These are phyloP conservation scores for Citrus sinensis DNA, from an alignment of 345 rosid genomes.

Conservation along the genomic window DNA sequence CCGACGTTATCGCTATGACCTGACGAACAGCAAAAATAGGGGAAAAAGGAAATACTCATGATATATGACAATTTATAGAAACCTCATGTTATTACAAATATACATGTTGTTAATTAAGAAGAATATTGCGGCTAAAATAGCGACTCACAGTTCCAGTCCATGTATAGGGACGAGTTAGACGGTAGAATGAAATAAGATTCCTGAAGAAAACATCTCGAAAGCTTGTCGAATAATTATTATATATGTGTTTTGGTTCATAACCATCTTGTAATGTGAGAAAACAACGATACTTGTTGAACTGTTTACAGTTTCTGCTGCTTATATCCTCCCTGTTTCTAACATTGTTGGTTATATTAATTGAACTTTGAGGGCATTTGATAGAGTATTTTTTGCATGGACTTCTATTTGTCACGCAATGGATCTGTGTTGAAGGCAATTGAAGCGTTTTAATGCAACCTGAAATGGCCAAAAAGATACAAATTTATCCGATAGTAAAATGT, in stretches of 20 bases:
- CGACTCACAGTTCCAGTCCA: constrained; percentile 29
- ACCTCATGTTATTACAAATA: too few species aligned
- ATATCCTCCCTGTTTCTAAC: background rate
- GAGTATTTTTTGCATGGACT: background rate
- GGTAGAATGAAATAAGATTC: constrained; percentile 5
- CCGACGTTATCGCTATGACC: constrained; percentile 27
- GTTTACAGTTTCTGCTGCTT: background rate
- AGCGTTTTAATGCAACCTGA: background rate
- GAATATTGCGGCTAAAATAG: too few species aligned
- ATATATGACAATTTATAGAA: too few species aligned
- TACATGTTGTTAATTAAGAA: too few species aligned
- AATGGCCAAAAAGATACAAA: background rate
- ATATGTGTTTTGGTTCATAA: background rate
- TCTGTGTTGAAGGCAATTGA: background rate
- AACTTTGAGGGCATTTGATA: background rate
- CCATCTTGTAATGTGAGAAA: background rate
- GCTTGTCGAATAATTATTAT: background rate
- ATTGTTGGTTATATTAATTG: background rate
- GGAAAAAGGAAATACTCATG: background rate
- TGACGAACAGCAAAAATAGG: background rate
- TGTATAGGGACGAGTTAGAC: constrained; percentile 31
- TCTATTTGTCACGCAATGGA: background rate
- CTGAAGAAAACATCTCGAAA: background rate
- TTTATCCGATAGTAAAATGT: too few species aligned
- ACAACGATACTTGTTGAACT: background rate